Percentiles rank a stretch among this genome's conserved stretches.
Conservation (phyloP, 169 alveolate species). For the Fabrea salina region DNA sequence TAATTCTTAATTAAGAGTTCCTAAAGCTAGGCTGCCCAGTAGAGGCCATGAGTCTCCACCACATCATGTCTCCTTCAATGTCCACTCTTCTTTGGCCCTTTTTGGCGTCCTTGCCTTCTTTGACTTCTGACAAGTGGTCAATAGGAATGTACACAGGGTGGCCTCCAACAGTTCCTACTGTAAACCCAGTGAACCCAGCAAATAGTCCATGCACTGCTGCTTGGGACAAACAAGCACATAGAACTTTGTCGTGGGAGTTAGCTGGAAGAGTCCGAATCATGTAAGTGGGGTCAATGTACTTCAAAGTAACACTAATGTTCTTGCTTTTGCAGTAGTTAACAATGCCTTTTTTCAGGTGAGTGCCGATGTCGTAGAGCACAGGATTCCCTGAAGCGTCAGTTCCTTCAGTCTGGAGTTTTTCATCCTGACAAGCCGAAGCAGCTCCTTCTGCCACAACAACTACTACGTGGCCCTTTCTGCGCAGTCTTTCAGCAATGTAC, state of each 20-base stretch:
- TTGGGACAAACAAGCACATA: conserved; percentile 78
- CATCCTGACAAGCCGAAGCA: conserved; percentile 75
- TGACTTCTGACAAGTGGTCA: conserved; percentile 4
- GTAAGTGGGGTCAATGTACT: conserved; percentile 88
- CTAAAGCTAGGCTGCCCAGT: conserved; percentile 46
- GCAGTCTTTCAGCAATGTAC: conserved; percentile 56
- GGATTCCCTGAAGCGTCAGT: conserved; percentile 69
- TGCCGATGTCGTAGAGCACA: conserved; percentile 67
- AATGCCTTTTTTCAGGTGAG: conserved; percentile 66
- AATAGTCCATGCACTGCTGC: conserved; percentile 87
- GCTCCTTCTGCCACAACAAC: conserved; percentile 92
- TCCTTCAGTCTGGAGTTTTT: conserved; percentile 35
- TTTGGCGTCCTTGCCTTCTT: conserved; percentile 8
- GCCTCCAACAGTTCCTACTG: conserved; percentile 74
- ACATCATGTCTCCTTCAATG: conserved; percentile 18
- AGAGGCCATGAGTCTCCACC: conserved; percentile 32
- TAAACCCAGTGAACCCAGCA: conserved; percentile 84
- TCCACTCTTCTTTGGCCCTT: conserved; percentile 34
- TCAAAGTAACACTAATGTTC: conserved; percentile 68
- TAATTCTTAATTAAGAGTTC: no score
- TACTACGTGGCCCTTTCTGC: conserved; percentile 73
- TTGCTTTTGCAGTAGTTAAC: conserved; percentile 70
- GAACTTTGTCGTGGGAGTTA: conserved; percentile 76
- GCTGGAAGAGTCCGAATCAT: conserved; percentile 84
- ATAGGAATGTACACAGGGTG: conserved; percentile 72